Percentiles rank a stretch among this genome's conserved stretches.
Conservation (phyloP, 768 basidiomycete species). For the Bullera alba region DNA sequence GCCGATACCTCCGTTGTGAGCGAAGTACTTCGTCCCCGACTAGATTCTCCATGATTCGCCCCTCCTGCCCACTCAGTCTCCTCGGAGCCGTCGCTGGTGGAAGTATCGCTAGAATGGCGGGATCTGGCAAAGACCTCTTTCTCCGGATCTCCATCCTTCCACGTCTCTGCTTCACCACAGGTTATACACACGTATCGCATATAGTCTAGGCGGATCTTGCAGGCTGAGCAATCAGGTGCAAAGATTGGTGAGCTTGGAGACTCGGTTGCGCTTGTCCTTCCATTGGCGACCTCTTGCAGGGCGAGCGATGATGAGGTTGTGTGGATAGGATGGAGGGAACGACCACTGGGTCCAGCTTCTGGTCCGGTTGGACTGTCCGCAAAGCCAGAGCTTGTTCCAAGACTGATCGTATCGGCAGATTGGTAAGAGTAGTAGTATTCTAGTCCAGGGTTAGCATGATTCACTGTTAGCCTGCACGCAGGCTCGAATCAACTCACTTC, state of each 20-base stretch:
- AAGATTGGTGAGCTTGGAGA: conserved; percentile 52
- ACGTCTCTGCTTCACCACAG: conserved; percentile 59
- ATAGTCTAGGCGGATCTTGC: conserved; percentile 65
- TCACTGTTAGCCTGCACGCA: neutral
- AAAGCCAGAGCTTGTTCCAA: conserved; percentile 1
- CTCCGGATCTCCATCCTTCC: conserved; percentile 26
- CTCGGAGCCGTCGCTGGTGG: conserved; percentile 9
- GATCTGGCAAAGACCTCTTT: conserved; percentile 8
- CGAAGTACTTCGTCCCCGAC: too few species aligned
- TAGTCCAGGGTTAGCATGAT: conserved; percentile 3
- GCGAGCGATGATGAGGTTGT: neutral
- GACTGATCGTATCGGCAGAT: conserved; percentile 15
- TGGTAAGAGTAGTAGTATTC: conserved; percentile 45
- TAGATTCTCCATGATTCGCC: too few species aligned
- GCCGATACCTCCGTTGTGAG: too few species aligned
- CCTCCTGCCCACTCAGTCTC: too few species aligned
- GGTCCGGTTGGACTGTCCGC: neutral
- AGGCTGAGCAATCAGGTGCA: conserved; percentile 68
- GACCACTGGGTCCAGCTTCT: neutral
- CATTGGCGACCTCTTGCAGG: conserved; percentile 8
- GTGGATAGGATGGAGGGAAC: neutral
- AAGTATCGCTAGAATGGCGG: conserved; percentile 1
- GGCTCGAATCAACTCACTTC: conserved; percentile 30
- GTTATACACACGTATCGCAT: conserved; percentile 84
- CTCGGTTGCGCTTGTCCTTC: conserved; percentile 24